Evolutionary conservation across 2,329 filamentous ascomycete species (phyloP).

Genomic region (Chaetothyriales sp.): DNA sequence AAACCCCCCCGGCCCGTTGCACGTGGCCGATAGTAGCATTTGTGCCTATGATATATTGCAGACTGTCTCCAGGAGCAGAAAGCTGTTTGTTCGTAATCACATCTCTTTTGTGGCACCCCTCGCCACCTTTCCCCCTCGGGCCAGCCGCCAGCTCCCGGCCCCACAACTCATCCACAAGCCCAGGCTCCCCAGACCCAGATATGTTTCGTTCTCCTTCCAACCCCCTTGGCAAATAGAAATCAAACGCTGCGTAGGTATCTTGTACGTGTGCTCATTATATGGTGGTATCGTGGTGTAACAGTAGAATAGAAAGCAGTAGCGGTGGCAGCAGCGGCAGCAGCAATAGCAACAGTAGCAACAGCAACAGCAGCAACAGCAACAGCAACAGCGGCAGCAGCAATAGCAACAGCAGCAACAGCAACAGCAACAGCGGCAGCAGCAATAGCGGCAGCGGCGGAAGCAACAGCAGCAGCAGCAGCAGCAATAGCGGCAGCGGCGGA

Average conservation of each 20-base stretch:
- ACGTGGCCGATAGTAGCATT: neutral
- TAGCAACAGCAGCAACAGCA: neutral
- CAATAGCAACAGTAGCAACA: neutral
- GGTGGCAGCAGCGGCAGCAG: neutral
- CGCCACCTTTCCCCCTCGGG: neutral
- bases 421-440: neutral
- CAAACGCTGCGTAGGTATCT: neutral
- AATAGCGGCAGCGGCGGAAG: neutral
- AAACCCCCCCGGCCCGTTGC: neutral
- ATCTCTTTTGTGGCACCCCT: neutral
- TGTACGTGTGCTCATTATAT: neutral
- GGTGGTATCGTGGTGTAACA: neutral
- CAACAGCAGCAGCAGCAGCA: neutral
- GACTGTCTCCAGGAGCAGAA: neutral
- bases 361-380: neutral
- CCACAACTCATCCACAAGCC: neutral
- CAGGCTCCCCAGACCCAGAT: neutral
- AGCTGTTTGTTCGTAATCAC: neutral
- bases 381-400: neutral
- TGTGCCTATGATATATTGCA: neutral
- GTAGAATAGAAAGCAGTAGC: neutral
- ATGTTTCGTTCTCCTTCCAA: neutral
- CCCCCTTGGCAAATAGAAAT: neutral
- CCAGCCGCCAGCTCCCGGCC: too few species aligned
- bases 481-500: neutral